These are phyloP conservation scores for Trametes gibbosa DNA, from an alignment of 768 basidiomycete species.

Conservation along the genomic window DNA sequence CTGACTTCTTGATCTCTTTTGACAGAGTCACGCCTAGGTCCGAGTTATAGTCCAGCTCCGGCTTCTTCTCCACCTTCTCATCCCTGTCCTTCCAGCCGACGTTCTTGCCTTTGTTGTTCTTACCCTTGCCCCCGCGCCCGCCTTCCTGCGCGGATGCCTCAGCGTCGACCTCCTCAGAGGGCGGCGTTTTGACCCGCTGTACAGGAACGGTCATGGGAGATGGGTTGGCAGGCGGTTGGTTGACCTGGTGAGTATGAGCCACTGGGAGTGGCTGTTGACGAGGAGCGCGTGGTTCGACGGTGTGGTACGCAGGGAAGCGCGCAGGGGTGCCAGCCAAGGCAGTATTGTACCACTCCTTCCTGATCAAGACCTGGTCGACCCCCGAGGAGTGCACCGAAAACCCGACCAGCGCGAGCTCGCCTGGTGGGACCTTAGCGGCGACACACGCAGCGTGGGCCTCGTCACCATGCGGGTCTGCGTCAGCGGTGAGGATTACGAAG, in stretches of 20 bases:
- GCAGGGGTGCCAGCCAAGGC: slow-evolving; percentile 53
- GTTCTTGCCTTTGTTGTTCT: slow-evolving; percentile 53
- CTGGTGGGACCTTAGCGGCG: slow-evolving; percentile 73
- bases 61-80: slow-evolving; percentile 39
- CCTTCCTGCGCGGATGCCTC: slow-evolving; percentile 61
- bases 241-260: slow-evolving; percentile 5
- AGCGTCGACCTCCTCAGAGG: slow-evolving; percentile 71
- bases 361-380: slow-evolving; percentile 83
- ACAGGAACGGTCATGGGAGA: slow-evolving; percentile 21
- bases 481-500: slow-evolving; percentile 83
- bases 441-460: slow-evolving; percentile 83
- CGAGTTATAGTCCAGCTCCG: slow-evolving; percentile 32
- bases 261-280: slow-evolving; percentile 16
- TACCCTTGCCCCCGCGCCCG: slow-evolving; percentile 50
- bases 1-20: slow-evolving; percentile 80
- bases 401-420: slow-evolving; percentile 77
- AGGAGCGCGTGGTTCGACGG: slow-evolving; percentile 18
- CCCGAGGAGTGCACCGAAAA: slow-evolving; percentile 90
- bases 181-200: slow-evolving; percentile 58
- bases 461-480: slow-evolving; percentile 78
- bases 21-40: slow-evolving; percentile 56
- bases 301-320: slow-evolving; percentile 56
- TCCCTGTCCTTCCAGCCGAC: slow-evolving; percentile 61
- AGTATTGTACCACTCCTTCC: slow-evolving; percentile 81
- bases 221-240: slow-evolving; percentile 19